These are phyloP conservation scores for Pseudogymnoascus sp. DNA, from an alignment of 2,329 filamentous ascomycete genomes.

Conservation along the genomic window DNA sequence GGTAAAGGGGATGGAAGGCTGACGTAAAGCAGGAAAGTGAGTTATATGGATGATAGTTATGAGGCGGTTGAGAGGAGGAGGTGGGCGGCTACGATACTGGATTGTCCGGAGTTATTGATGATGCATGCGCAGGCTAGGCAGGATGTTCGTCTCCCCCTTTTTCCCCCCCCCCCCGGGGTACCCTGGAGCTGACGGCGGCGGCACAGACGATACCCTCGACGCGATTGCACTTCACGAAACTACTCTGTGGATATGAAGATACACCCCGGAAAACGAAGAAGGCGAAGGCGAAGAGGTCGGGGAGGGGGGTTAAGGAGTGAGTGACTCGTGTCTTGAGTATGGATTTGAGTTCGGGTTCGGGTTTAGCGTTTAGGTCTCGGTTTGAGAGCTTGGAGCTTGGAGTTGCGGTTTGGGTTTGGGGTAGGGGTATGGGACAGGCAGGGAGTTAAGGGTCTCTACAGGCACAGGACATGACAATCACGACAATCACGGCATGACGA, in stretches of 20 bases:
- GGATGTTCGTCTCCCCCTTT: slow-evolving; percentile 41
- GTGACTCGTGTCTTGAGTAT: neutral
- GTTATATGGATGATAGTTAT: neutral
- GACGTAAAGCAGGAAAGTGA: neutral
- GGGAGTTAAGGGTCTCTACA: neutral
- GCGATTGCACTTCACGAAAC: slow-evolving; percentile 48
- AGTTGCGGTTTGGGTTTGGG: neutral
- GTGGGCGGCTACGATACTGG: slow-evolving; percentile 48
- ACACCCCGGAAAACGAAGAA: slow-evolving; percentile 13
- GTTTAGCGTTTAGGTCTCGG: neutral
- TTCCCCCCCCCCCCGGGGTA: neutral
- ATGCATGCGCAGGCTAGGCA: slow-evolving; percentile 49
- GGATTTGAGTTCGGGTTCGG: neutral
- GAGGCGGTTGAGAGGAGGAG: slow-evolving; percentile 39
- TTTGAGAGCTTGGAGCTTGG: neutral
- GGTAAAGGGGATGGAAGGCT: neutral
- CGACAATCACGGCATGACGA: neutral
- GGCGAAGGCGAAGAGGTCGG: slow-evolving; percentile 10
- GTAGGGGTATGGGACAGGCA: too few relatives aligned
- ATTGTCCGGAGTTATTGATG: slow-evolving; percentile 52
- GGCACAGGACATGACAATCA: neutral
- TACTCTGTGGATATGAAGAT: slow-evolving; percentile 48
- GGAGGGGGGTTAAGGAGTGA: neutral
- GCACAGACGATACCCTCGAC: slow-evolving; percentile 46
- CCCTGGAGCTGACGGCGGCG: too few relatives aligned